Base-by-base conservation (phyloP, 2,329 filamentous ascomycete species). In the Neofusicoccum umdonicola region DNA sequence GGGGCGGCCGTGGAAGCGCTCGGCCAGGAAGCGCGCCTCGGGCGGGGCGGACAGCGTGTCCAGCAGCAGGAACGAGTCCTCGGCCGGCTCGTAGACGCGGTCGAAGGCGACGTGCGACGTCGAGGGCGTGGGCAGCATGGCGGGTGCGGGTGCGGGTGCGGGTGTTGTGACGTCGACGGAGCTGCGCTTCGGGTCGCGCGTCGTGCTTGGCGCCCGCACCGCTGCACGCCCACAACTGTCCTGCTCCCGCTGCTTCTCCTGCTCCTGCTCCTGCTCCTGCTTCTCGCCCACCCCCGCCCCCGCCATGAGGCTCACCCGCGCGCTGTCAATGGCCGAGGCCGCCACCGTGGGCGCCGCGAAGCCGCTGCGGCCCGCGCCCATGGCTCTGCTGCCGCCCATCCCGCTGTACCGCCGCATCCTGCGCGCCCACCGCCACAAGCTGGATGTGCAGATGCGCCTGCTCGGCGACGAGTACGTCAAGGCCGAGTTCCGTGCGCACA, bases 401-500 rank as follows among this genome's bases (percentile, higher is more conserved):
- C 92, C 89, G 2, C 85, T 99, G 8, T 99, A 98, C 81, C 87
- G 95, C 66, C 88, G 95, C 41, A 81, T 99, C 31, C 83, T 99
- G 35, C 89, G 95, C 68, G 88, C 91, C 3, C 95, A 99, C 79
- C 87, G 95, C 69, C 92, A 89, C 72, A 85, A 90, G 71, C 81
- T 99, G 9, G 88, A 89, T 0, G 71, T 79, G 1, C 90, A 97
- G 68, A 83, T 87, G 88, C 88, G 95, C 41, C 65, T 96, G 4
- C 80, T 99, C 7, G 95, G 95, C 4, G 95, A 99, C 74, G 87
- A 93, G 76, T 99, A 98, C 78, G 84, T 98, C 76, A 97, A 96
- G 80, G 87, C 88, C 51, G 95, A 99, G 80, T 99, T 98, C 71
- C 85, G 92, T 66, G 90, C 90, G 0, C 95, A 98, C 74, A 85